A percentile compares a stretch with the other conserved stretches of the same genome.
Evolutionary conservation across 1,284 basidiomycete genomes (phyloP).

Genomic region (Anthracocystis setariae): DNA sequence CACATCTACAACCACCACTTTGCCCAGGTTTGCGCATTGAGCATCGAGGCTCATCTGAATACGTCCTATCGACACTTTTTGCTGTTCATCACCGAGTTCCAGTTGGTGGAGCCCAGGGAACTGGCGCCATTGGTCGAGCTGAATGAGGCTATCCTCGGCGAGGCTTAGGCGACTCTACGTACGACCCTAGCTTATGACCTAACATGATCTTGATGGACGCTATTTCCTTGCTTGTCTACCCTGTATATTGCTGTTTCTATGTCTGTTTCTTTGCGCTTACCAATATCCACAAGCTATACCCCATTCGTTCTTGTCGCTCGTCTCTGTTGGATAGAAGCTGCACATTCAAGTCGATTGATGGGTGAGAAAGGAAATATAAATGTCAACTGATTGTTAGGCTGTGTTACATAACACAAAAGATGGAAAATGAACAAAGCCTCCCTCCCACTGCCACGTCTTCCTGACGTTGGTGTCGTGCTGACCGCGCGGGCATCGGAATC

Average conservation of each 20-base stretch:
- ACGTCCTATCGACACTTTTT: constrained; percentile 99
- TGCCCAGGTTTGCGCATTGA: constrained; percentile 96
- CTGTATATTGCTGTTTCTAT: constrained; percentile 4
- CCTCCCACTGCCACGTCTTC: too few species aligned
- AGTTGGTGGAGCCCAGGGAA: constrained; percentile 96
- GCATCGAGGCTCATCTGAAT: constrained; percentile 98
- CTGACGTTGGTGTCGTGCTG: too few species aligned
- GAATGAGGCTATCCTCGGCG: constrained; percentile 86
- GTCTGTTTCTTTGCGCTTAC: background rate
- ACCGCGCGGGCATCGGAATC: too few species aligned
- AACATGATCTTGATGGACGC: background rate
- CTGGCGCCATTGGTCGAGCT: constrained; percentile 94
- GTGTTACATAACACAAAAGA: too few species aligned
- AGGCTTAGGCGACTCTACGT: constrained; percentile 51
- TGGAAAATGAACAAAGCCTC: too few species aligned
- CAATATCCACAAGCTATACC: constrained; percentile 11
- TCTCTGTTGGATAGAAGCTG: background rate
- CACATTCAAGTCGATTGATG: too few species aligned
- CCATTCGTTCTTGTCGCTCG: background rate
- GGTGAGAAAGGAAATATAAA: too few species aligned
- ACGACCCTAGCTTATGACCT: background rate
- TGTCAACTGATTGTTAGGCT: too few species aligned
- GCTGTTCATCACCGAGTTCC: constrained; percentile 96
- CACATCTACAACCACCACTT: constrained; percentile 99
- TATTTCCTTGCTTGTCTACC: background rate